Evolutionary conservation across 2,329 filamentous ascomycete genomes (phyloP), one percentile per base, ranked within the genome.

Genomic region (Cadophora gregata): DNA sequence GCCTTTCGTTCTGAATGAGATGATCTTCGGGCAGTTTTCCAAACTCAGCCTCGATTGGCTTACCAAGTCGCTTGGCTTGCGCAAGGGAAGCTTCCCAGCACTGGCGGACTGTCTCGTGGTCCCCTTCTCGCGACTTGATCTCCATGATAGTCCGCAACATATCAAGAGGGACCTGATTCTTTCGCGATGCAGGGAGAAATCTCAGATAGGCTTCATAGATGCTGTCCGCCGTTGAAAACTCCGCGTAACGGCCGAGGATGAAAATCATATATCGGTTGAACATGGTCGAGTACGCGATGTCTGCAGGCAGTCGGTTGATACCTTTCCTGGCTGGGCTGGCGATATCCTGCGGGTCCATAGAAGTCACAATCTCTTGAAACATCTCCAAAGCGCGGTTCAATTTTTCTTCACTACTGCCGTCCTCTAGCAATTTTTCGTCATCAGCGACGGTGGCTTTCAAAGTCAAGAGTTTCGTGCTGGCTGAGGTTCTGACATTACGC

Each of bases 121-220:
- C 82, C 47, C 82, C 79, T 21, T 88, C 84, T 61, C 83, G 80
- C 51, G 87, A 80, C 74, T 91, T 85, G 0, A 87, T 83, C 25
- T 84, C 80, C 90, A 97, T 94, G 66, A 95, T 78, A 9, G 89
- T 84, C 59, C 83, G 82, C 25, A 92, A 79, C 63, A 94, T 79
- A 19, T 80, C 77, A 2, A 87, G 78, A 0, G 89, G 86, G 19
- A 85, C 79, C 0, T 79, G 75, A 16, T 75, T 65, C 53, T 68
- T 67, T 51, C 78, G 70, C 38, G 75, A 73, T 21, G 78, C 68
- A 0, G 79, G 79, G 31, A 83, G 79, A 24, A 81, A 72, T 55
- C 78, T 76, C 33, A 78, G 77, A 72, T 87, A 91, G 58, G 85
- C 75, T 38, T 84, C 79, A 70, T 89, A 83, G 6, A 93, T 78